These are phyloP conservation scores for Botrytis squamosa DNA, from an alignment of 2,329 filamentous ascomycete species.

Conservation along the genomic window DNA sequence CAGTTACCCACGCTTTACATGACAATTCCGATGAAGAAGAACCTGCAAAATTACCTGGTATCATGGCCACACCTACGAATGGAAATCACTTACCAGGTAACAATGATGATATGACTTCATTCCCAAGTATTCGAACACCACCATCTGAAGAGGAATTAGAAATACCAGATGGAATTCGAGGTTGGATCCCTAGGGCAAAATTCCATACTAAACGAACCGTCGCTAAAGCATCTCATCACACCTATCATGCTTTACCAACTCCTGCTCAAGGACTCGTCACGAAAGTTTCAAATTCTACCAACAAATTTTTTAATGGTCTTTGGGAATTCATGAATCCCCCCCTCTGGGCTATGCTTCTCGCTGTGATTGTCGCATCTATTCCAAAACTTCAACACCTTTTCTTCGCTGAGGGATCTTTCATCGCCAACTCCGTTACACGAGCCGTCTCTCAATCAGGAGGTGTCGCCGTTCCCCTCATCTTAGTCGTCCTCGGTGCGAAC, in stretches of 20 bases:
- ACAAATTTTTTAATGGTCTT: constrained; percentile 62
- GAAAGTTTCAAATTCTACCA: constrained; percentile 42
- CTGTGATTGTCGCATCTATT: constrained; percentile 87
- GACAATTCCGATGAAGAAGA: constrained; percentile 45
- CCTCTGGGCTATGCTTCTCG: constrained; percentile 91
- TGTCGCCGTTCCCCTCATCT: constrained; percentile 90
- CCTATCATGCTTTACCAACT: constrained; percentile 51
- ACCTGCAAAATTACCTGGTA: constrained; percentile 37
- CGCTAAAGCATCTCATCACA: constrained; percentile 21
- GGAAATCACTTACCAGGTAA: constrained; percentile 27
- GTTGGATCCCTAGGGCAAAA: constrained; percentile 43
- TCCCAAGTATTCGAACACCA: constrained; percentile 52
- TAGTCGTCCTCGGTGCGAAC: constrained; percentile 94
- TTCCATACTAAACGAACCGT: constrained; percentile 37
- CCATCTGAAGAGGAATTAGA: constrained; percentile 35
- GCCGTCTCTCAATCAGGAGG: constrained; percentile 82
- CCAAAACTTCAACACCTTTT: constrained; percentile 80
- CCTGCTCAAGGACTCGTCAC: constrained; percentile 52
- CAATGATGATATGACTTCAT: constrained; percentile 55
- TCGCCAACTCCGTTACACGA: constrained; percentile 88
- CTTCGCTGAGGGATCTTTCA: constrained; percentile 83
- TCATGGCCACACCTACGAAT: constrained; percentile 31
- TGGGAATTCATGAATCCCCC: constrained; percentile 99
- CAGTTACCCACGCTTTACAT: constrained; percentile 36
- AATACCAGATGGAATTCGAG: constrained; percentile 44